Evolutionary conservation across 2,329 filamentous ascomycete genomes (phyloP), one percentile per base, ranked within the genome.

Genomic region (Parafenestella ontariensis): DNA sequence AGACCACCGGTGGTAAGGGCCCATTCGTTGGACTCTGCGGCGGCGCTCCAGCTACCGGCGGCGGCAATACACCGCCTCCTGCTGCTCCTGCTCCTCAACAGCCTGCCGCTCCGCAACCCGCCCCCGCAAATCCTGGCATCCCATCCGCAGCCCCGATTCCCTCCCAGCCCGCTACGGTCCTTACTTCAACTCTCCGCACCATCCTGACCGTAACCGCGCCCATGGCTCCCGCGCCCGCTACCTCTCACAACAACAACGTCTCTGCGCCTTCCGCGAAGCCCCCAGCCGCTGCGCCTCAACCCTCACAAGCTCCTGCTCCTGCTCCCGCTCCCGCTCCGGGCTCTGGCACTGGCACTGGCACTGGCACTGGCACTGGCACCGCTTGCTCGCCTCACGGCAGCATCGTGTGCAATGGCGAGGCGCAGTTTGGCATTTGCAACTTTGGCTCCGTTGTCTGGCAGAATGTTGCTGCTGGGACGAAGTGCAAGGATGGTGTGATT

Each of bases 401-500:
- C 0, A 24, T 74, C 18, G 26, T 75, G 7, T 81, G 78, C 65
- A 76, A 75, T 36, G 70, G 74, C 34, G 61, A 71, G 3, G 74
- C 49, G 10, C 51, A 67, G 18, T 81, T 77, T 44, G 78, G 74
- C 5, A 55, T 80, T 36, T 79, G 77, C 64, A 71, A 77, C 55
- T 65, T 72, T 26, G 78, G 78, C 40, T 59, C 61, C 13, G 72
- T 76, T 3, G 46, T 74, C 10, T 78, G 69, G 56, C 75, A 77
- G 60, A 34, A 65, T 23, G 76, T 81, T 3, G 77, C 80, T 18
- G 52, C 66, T 1, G 80, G 79, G 3, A 81, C 78, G 0, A 71
- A 69, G 33, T 81, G 79, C 62, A 40, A 58, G 11, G 64, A 73
- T 45, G 77, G 77, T 10, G 54, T 64, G 45, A 77, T 81, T 46